Evolutionary conservation across 495 filamentous ascomycete species (phyloP).

Genomic region (Penicillium chermesinum): DNA sequence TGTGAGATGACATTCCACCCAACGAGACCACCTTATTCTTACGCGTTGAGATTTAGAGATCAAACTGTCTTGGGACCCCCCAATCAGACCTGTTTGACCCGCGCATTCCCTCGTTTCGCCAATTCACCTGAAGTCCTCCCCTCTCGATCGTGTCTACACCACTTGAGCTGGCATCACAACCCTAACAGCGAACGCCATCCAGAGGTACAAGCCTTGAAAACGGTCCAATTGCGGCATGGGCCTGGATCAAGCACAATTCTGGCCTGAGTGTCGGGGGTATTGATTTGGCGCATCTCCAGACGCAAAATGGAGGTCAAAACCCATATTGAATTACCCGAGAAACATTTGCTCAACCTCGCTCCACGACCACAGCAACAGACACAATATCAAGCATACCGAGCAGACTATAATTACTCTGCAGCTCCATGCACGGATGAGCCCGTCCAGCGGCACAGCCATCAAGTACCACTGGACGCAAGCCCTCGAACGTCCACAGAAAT

Average conservation of each 20-base stretch:
- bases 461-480: slow-evolving; percentile 2
- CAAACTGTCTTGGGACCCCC: not conserved
- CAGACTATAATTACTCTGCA: slow-evolving; percentile 12
- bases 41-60: slow-evolving; percentile 19
- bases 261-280: slow-evolving; percentile 14
- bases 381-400: slow-evolving; percentile 23
- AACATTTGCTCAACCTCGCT: slow-evolving; percentile 33
- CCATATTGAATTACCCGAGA: slow-evolving; percentile 27
- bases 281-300: not conserved
- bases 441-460: slow-evolving; percentile 2
- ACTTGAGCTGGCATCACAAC: not conserved
- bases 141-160: not conserved
- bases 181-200: slow-evolving; percentile 1
- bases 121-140: slow-evolving; percentile 5
- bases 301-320: slow-evolving; percentile 24
- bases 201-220: not conserved
- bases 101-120: slow-evolving; percentile 2
- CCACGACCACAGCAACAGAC: slow-evolving; percentile 18
- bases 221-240: slow-evolving; percentile 22
- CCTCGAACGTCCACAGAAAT: slow-evolving; percentile 5
- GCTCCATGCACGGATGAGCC: too few species aligned
- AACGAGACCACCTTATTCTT: slow-evolving; percentile 24
- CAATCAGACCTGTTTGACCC: slow-evolving; percentile 5
- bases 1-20: slow-evolving; percentile 30
- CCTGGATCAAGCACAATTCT: slow-evolving; percentile 8